Evolutionary conservation across 495 filamentous ascomycete genomes (phyloP).

Genomic region (Glonium stellatum): DNA sequence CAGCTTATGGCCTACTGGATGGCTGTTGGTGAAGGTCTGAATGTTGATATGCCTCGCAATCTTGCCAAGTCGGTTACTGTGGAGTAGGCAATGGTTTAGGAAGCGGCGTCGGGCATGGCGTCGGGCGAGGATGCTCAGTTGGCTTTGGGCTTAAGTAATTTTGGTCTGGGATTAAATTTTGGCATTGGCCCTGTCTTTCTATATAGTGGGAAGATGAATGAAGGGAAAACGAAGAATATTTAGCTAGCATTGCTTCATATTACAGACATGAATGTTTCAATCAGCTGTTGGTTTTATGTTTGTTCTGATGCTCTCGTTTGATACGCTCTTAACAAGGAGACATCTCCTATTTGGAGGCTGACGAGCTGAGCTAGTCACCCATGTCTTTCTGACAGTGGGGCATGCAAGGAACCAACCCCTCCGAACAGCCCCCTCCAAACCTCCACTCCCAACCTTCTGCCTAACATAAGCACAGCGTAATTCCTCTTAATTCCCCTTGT

Average conservation of each 20-base stretch:
- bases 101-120: conserved; percentile 24
- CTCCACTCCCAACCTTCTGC: not conserved
- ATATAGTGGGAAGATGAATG: not conserved
- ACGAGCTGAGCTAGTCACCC: too few relatives aligned
- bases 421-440: not conserved
- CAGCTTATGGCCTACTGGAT: conserved; percentile 99
- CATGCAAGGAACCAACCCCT: conserved; percentile 3
- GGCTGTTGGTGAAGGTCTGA: conserved; percentile 87
- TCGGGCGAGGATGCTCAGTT: conserved; percentile 19
- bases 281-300: not conserved
- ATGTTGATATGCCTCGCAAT: conserved; percentile 96
- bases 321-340: too few relatives aligned
- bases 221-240: not conserved
- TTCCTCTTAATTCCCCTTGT: too few relatives aligned
- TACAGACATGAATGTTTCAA: not conserved
- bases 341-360: too few relatives aligned
- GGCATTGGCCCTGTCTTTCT: not conserved
- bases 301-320: too few relatives aligned
- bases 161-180: conserved; percentile 1
- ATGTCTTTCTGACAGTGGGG: not conserved
- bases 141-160: conserved; percentile 16
- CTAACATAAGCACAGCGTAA: too few relatives aligned
- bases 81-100: conserved; percentile 52
- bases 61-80: conserved; percentile 98
- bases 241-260: not conserved